Conservation (phyloP, 2,329 filamentous ascomycete species). For the Monilinia aucupariae region DNA sequence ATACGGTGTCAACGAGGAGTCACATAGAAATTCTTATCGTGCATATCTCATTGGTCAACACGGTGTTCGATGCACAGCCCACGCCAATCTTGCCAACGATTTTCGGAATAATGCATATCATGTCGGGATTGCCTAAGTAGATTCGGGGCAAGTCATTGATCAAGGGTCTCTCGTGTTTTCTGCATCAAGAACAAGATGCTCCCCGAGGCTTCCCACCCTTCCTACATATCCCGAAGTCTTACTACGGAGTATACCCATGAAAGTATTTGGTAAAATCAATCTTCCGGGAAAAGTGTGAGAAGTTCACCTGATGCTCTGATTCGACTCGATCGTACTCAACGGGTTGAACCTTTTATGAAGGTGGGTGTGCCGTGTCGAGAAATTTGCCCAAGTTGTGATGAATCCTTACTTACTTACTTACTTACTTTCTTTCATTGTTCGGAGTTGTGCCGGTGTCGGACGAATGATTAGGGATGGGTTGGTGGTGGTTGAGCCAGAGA, state of each 20-base stretch:
- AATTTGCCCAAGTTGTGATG: constrained; percentile 10
- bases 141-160: background rate
- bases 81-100: constrained; percentile 4
- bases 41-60: constrained; percentile 4
- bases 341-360: background rate
- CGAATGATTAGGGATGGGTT: background rate
- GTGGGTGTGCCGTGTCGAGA: background rate
- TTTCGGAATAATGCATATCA: constrained; percentile 2
- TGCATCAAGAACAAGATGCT: background rate
- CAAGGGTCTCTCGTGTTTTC: background rate
- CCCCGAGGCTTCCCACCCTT: background rate
- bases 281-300: constrained; percentile 8
- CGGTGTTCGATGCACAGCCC: background rate
- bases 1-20: constrained; percentile 15
- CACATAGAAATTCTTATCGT: constrained; percentile 20
- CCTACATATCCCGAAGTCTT: constrained; percentile 13
- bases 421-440: background rate
- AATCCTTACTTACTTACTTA: too few relatives aligned
- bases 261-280: constrained; percentile 16
- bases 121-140: too few relatives aligned
- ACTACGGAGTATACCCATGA: constrained; percentile 7
- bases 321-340: background rate
- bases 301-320: background rate
- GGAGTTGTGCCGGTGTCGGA: constrained; percentile 3
- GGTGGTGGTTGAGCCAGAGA: background rate